Conservation (phyloP, 148 eudicot genomes). For the Drosera capensis region DNA sequence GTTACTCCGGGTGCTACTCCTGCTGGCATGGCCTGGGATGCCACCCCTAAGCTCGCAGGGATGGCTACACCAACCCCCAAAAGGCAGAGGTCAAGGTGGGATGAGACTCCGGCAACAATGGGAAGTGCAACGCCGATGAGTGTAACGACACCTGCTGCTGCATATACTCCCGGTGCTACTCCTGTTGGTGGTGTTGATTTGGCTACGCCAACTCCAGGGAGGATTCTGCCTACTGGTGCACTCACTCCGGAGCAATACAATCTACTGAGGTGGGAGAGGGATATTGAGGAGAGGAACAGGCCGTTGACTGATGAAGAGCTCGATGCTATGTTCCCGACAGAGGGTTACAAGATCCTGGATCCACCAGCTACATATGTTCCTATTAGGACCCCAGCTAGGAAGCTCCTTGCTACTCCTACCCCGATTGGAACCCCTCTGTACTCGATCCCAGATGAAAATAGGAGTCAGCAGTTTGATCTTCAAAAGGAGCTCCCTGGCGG, state of each 20-base stretch:
- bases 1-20: conserved; percentile 89
- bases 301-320: conserved; percentile 93
- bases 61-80: conserved; percentile 88
- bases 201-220: conserved; percentile 77
- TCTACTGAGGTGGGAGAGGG: conserved; percentile 86
- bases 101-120: conserved; percentile 94
- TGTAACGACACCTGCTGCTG: conserved; percentile 70
- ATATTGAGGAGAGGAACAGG: conserved; percentile 88
- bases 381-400: conserved; percentile 86
- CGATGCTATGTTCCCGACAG: conserved; percentile 79
- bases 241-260: conserved; percentile 87
- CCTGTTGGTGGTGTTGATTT: conserved; percentile 74
- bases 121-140: conserved; percentile 83
- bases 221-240: conserved; percentile 54
- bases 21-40: conserved; percentile 93
- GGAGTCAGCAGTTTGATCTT: conserved; percentile 85
- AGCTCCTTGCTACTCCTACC: conserved; percentile 95
- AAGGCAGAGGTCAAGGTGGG: conserved; percentile 92
- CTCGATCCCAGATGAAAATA: conserved; percentile 69
- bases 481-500: conserved; percentile 82
- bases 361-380: conserved; percentile 86
- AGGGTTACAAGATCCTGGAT: conserved; percentile 83
- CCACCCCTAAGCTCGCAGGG: conserved; percentile 70
- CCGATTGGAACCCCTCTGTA: conserved; percentile 80
- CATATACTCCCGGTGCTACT: conserved; percentile 84